These are phyloP conservation scores for Gillenia trifoliata DNA, from an alignment of 306 rosid genomes.

Conservation along the genomic window DNA sequence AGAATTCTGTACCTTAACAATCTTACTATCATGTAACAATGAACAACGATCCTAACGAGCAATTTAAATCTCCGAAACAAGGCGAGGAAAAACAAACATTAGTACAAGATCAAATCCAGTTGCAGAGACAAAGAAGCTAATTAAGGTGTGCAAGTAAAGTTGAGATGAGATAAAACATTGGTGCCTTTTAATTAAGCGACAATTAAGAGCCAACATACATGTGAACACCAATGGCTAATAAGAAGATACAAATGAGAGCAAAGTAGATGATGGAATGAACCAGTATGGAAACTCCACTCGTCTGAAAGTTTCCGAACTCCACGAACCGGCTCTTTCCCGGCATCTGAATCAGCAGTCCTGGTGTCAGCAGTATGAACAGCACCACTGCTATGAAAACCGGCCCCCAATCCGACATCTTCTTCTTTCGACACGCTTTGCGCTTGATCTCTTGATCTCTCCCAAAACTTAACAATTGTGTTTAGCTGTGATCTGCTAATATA, in stretches of 20 bases:
- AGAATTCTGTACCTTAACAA: not conserved
- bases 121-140: not conserved
- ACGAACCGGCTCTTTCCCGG: conserved; percentile 49
- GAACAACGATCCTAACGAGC: not conserved
- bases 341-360: conserved; percentile 72
- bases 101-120: not conserved
- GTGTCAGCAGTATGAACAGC: conserved; percentile 75
- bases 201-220: conserved; percentile 44
- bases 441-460: conserved; percentile 1
- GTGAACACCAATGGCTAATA: conserved; percentile 67
- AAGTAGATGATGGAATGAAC: conserved; percentile 71
- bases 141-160: not conserved
- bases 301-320: conserved; percentile 77
- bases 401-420: conserved; percentile 91
- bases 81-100: not conserved
- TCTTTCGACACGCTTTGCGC: not conserved
- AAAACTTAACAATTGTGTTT: not conserved
- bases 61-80: not conserved
- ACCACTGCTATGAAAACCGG: conserved; percentile 85
- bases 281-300: conserved; percentile 71
- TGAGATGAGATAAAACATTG: not conserved
- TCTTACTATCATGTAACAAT: not conserved
- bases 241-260: conserved; percentile 80
- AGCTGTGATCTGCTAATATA: not conserved
- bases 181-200: too few relatives aligned